Percentiles rank a stretch among this genome's conserved stretches.
Evolutionary conservation across 2,329 filamentous ascomycete genomes (phyloP).

Genomic region (Cyclaneusma minus): DNA sequence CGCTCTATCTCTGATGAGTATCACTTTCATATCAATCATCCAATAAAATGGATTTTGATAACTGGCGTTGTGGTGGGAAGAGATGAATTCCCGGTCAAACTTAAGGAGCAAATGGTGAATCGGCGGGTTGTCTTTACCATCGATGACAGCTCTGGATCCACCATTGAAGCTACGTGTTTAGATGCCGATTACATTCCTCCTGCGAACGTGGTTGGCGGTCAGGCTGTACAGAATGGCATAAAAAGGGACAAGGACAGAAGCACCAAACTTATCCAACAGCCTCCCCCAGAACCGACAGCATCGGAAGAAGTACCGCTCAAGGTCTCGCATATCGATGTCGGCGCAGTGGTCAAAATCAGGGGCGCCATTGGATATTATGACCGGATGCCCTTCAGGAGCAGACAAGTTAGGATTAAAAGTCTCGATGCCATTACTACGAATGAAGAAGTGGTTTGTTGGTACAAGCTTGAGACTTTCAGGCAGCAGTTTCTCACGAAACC

Average conservation of each 20-base stretch:
- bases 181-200: slow-evolving; percentile 7
- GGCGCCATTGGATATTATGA: slow-evolving; percentile 31
- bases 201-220: neutral
- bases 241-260: neutral
- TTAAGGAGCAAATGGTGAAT: too few species aligned
- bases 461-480: slow-evolving; percentile 34
- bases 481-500: slow-evolving; percentile 31
- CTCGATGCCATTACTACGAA: slow-evolving; percentile 34
- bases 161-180: slow-evolving; percentile 28
- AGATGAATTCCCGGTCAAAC: slow-evolving; percentile 32
- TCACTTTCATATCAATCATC: slow-evolving; percentile 59
- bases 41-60: slow-evolving; percentile 60
- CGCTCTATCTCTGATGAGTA: too few species aligned
- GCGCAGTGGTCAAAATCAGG: slow-evolving; percentile 40
- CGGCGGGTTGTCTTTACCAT: slow-evolving; percentile 36
- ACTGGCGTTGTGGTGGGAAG: slow-evolving; percentile 54
- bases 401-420: slow-evolving; percentile 37
- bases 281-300: slow-evolving; percentile 22
- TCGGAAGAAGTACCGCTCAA: slow-evolving; percentile 31
- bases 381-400: slow-evolving; percentile 29
- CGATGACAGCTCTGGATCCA: slow-evolving; percentile 49
- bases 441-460: slow-evolving; percentile 43
- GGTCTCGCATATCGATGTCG: slow-evolving; percentile 27
- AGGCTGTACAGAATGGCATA: neutral
- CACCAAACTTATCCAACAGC: slow-evolving; percentile 2